Conservation (phyloP, 139 green algal species). For the Chlorella sp. region DNA sequence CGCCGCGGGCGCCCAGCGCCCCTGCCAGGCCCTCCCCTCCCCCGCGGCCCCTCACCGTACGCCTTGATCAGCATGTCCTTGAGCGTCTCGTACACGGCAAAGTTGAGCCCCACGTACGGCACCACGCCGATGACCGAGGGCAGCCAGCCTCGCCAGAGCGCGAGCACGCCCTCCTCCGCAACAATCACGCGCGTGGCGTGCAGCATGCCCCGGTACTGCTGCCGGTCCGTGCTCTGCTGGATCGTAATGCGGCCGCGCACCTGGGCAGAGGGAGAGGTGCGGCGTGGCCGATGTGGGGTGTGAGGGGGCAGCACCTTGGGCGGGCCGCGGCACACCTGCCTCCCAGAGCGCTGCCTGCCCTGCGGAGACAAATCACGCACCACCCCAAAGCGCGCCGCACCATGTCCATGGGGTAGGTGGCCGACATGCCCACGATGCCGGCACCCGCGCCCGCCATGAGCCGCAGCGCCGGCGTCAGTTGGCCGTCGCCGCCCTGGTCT, state of each 20-base stretch:
- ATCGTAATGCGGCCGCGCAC: constrained; percentile 45
- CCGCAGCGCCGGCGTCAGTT: constrained; percentile 87
- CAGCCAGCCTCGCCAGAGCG: constrained; percentile 97
- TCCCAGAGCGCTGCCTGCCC: too few relatives aligned
- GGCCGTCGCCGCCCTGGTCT: constrained; percentile 73
- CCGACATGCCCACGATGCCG: constrained; percentile 95
- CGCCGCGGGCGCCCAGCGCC: too few relatives aligned
- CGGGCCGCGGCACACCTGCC: too few relatives aligned
- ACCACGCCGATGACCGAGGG: constrained; percentile 97
- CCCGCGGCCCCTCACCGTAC: constrained; percentile 65
- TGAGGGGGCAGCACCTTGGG: too few relatives aligned
- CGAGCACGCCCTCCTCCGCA: constrained; percentile 83
- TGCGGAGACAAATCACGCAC: too few relatives aligned
- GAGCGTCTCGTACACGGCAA: constrained; percentile 96
- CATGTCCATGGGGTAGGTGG: constrained; percentile 99
- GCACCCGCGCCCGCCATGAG: constrained; percentile 88
- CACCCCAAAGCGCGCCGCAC: constrained; percentile 69
- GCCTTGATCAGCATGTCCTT: constrained; percentile 81
- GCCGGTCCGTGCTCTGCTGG: constrained; percentile 53
- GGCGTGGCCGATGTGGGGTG: too few relatives aligned
- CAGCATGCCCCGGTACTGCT: constrained; percentile 90
- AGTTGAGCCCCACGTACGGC: constrained; percentile 98
- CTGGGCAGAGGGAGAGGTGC: background rate
- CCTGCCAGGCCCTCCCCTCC: too few relatives aligned
- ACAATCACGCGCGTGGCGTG: constrained; percentile 85